Evolutionary conservation across 768 basidiomycete species (phyloP), one percentile per base, ranked within the genome.

Genomic region (Cystobasidium onofrii): DNA sequence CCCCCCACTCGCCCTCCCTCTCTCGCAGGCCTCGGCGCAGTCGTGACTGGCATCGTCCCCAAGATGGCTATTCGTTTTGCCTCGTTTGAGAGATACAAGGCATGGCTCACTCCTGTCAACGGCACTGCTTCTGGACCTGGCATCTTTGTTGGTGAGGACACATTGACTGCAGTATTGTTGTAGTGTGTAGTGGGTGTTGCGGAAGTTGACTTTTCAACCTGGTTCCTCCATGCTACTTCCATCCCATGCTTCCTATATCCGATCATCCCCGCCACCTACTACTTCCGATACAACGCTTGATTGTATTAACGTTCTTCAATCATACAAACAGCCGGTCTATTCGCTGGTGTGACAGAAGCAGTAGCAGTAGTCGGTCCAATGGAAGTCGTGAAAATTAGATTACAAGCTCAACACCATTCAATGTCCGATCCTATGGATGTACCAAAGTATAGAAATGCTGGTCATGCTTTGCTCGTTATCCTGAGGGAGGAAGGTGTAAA

Each of bases 31-130:
- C 87, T 99, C 43, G 96, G 96, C 25, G 96, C 96, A 10, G 96
- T 99, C 52, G 84, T 95, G 57, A 89, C 91, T 13, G 96, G 96
- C 13, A 99, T 99, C 81, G 92, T 97, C 9, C 96, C 96, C 0
- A 99, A 99, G 84, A 99, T 99, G 96, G 92, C 92, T 61, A 97
- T 93, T 80, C 90, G 96, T 41, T 99, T 98, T 81, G 94, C 95
- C 12, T 92, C 91, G 81, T 99, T 99, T 80, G 96, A 99, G 83
- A 85, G 88, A 55, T 99, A 99, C 85, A 93, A 95, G 81, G 86
- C 84, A 0, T 88, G 86, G 85, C 82, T 98, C 52, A 87, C 89
- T 1, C 87, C 91, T 78, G 84, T 85, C 74, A 81, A 84, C 44
- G 94, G 94, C 29, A 86, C 89, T 82, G 90, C 93, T 3, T 86